phyloP scores from a whole-genome alignment of 345 rosid genomes.

The Ailanthus altissimus region DNA sequence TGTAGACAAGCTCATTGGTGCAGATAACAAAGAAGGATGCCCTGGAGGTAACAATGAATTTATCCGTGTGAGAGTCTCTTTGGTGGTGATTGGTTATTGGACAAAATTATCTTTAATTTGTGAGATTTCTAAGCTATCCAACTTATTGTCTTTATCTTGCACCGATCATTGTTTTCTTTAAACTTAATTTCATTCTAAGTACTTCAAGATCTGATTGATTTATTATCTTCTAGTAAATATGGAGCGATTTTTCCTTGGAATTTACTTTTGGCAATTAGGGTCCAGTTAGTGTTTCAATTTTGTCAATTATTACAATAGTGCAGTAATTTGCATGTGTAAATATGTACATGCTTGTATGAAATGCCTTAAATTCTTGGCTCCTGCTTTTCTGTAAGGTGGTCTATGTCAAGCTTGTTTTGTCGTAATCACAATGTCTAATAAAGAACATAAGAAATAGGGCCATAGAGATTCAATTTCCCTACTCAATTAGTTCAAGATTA shows the following conservation, averaged over 20 bases:
- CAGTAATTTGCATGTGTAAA: neutral
- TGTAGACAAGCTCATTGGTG: constrained; percentile 76
- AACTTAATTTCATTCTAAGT: too few relatives aligned
- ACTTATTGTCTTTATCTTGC: neutral
- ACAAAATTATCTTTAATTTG: neutral
- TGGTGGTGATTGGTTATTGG: neutral
- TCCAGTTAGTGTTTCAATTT: neutral
- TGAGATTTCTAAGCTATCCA: neutral
- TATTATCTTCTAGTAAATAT: neutral
- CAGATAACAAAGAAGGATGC: constrained; percentile 83
- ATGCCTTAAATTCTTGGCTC: neutral
- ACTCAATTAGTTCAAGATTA: neutral
- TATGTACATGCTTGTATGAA: neutral
- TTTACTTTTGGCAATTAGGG: neutral
- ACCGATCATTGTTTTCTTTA: too few relatives aligned
- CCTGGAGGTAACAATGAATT: constrained; percentile 54
- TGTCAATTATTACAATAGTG: neutral
- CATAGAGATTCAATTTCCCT: neutral
- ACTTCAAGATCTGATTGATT: neutral
- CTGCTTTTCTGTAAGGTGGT: neutral
- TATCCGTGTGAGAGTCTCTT: neutral
- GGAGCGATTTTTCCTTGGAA: neutral
- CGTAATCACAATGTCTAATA: neutral
- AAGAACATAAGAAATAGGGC: neutral
- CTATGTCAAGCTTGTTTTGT: neutral